phyloP scores from a whole-genome alignment of 176 grass and related monocot genomes.

The Ensete ventricosum region DNA sequence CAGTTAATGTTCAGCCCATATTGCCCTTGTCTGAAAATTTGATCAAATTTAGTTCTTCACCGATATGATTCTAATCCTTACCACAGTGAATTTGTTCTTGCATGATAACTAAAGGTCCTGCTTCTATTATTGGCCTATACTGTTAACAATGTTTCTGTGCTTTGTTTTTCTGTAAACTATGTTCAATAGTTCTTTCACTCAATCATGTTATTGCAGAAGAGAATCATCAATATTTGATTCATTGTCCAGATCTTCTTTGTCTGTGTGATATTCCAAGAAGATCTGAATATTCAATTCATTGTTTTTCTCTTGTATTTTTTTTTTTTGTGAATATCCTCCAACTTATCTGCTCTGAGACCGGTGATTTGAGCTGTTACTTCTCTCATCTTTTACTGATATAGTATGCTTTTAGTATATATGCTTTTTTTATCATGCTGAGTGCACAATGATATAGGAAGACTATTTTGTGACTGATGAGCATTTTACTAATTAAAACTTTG shows the following conservation, averaged over 20 bases:
- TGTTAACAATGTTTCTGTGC: not conserved
- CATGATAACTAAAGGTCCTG: not conserved
- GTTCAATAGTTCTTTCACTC: not conserved
- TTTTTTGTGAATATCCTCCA: not conserved
- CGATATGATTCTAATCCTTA: not conserved
- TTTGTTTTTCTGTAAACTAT: not conserved
- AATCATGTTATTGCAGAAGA: not conserved
- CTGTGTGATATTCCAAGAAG: not conserved
- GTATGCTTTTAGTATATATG: not conserved
- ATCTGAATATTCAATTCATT: not conserved
- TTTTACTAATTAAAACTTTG: constrained; percentile 36
- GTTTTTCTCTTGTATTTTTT: not conserved
- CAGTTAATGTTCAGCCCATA: not conserved
- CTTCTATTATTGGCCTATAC: not conserved
- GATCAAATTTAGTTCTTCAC: not conserved
- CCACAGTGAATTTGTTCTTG: not conserved
- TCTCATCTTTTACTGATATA: not conserved
- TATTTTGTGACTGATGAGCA: constrained; percentile 29
- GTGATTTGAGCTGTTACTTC: not conserved
- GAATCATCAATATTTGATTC: not conserved
- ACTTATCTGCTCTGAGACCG: not conserved
- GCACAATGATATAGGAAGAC: constrained; percentile 10
- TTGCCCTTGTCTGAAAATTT: not conserved
- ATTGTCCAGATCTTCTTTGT: not conserved
- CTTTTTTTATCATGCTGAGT: constrained; percentile 10